These are phyloP conservation scores for Scutellaria minor DNA, from an alignment of 257 asterid species.

Conservation along the genomic window DNA sequence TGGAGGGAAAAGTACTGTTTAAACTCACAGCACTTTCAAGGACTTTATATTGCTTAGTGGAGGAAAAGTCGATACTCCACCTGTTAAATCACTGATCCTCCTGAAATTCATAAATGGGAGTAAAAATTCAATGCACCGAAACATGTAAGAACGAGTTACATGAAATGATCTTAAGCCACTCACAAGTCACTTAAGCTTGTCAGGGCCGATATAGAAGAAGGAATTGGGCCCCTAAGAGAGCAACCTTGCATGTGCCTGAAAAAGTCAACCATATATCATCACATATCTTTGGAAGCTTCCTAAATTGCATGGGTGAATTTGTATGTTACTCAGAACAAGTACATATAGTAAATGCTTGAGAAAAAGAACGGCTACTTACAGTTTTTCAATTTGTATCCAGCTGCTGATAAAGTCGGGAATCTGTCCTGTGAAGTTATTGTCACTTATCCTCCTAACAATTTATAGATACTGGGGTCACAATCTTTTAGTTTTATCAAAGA, in stretches of 20 bases:
- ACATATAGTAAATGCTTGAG: background rate
- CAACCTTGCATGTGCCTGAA: slow-evolving; percentile 94
- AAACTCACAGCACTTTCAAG: slow-evolving; percentile 72
- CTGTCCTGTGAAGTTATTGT: slow-evolving; percentile 87
- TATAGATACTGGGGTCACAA: background rate
- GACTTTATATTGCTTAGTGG: slow-evolving; percentile 54
- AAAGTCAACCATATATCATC: slow-evolving; percentile 21
- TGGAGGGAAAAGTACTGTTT: slow-evolving; percentile 16
- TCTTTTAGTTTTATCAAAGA: background rate
- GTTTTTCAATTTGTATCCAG: slow-evolving; percentile 76
- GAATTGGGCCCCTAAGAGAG: slow-evolving; percentile 89
- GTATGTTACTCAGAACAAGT: too few relatives aligned
- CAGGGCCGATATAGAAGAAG: slow-evolving; percentile 69
- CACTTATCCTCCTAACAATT: slow-evolving; percentile 72
- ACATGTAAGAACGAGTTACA: slow-evolving; percentile 1
- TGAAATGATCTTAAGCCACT: slow-evolving; percentile 33
- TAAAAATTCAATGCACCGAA: slow-evolving; percentile 9
- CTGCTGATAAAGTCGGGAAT: slow-evolving; percentile 82
- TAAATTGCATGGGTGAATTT: background rate
- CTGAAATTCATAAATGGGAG: slow-evolving; percentile 48
- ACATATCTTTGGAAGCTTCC: background rate
- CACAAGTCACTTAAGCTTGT: slow-evolving; percentile 77
- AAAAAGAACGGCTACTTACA: slow-evolving; percentile 54
- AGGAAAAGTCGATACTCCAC: slow-evolving; percentile 70
- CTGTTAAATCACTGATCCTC: slow-evolving; percentile 87